A percentile compares a stretch with the other conserved stretches of the same genome.
These are phyloP conservation scores for Pythium aristosporum DNA, from an alignment of 352 stramenopile genomes.

Conservation along the genomic window DNA sequence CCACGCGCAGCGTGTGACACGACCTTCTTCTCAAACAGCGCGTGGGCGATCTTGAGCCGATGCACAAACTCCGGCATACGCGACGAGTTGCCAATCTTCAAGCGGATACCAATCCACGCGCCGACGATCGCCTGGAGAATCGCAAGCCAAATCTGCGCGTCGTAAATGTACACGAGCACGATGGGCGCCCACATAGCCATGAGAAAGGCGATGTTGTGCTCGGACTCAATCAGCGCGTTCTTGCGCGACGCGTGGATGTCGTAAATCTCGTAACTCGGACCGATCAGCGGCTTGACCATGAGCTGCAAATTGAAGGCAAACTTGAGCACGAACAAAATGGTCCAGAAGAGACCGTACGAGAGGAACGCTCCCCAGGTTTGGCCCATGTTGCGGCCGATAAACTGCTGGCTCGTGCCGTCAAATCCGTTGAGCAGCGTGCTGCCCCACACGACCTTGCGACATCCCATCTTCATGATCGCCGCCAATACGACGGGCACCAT, in stretches of 20 bases:
- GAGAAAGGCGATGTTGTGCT: slow-evolving; percentile 84
- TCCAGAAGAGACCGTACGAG: slow-evolving; percentile 76
- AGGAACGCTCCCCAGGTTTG: slow-evolving; percentile 69
- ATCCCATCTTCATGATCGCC: slow-evolving; percentile 70
- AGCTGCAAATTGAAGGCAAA: slow-evolving; percentile 97
- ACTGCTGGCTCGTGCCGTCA: slow-evolving; percentile 73
- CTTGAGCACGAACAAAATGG: slow-evolving; percentile 91
- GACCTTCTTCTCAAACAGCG: slow-evolving; percentile 77
- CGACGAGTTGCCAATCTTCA: slow-evolving; percentile 82
- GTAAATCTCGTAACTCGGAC: slow-evolving; percentile 95
- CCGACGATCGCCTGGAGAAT: slow-evolving; percentile 82
- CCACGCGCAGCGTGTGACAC: slow-evolving; percentile 69
- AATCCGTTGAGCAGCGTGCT: slow-evolving; percentile 57
- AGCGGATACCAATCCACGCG: slow-evolving; percentile 68
- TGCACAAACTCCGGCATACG: slow-evolving; percentile 75
- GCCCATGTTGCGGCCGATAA: slow-evolving; percentile 78
- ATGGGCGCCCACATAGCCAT: slow-evolving; percentile 74
- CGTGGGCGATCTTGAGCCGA: slow-evolving; percentile 58
- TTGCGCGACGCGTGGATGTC: slow-evolving; percentile 59
- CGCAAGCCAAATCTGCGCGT: slow-evolving; percentile 86
- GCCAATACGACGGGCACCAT: slow-evolving; percentile 58
- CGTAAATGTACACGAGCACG: slow-evolving; percentile 86
- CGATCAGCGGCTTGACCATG: slow-evolving; percentile 96
- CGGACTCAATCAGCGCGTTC: slow-evolving; percentile 63
- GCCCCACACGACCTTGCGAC: slow-evolving; percentile 51